Evolutionary conservation across 352 stramenopile genomes (phyloP), one percentile per base, ranked within the genome.

Genomic region (Thraustochytrium sp.): DNA sequence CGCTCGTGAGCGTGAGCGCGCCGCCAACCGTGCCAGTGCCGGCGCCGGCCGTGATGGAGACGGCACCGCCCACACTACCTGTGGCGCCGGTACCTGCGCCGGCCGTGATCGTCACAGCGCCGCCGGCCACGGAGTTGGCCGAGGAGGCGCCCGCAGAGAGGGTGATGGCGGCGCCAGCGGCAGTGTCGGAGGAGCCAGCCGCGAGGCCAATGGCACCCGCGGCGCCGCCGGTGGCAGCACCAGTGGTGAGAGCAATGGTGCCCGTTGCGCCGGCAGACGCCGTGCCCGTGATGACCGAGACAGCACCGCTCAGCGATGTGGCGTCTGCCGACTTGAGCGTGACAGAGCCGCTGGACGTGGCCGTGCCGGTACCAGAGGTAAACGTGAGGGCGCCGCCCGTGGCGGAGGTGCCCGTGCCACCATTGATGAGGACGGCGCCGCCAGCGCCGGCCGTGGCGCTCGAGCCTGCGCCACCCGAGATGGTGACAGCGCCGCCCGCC

Each of bases 391-490:
- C 18, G 18, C 48, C 48, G 48, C 48, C 48, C 48, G 48, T 55
- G n/a, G 48, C 18, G 16, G 18, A n/a, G n/a, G 48, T 23, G 18
- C 48, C 48, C 18, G n/a, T 18, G n/a, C 48, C 48, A 55, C 48
- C 48, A 23, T 18, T 55, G 18, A 55, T 18, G 18, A 23, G 18
- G 48, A 55, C 48, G 18, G 18, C 48, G n/a, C 48, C 48, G n/a
- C 48, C 48, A 23, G 18, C 16, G n/a, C 48, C 48, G n/a, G 26
- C 55, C 2, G 55, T 65, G 18, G 26, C 55, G 2, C 88, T 92
- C 1, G 86, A 82, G 46, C 89, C 85, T 29, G 86, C 61, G n/a
- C 90, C 90, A 74, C 85, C 89, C n/a, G 85, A 85, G 38, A 93
- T 59, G 34, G 85, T 51, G 68, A 93, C 88, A 29, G 86, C 85